Percentiles rank a stretch among this genome's conserved stretches.
Conservation (phyloP, 306 rosid genomes). For the Cicer pinnatifidum region DNA sequence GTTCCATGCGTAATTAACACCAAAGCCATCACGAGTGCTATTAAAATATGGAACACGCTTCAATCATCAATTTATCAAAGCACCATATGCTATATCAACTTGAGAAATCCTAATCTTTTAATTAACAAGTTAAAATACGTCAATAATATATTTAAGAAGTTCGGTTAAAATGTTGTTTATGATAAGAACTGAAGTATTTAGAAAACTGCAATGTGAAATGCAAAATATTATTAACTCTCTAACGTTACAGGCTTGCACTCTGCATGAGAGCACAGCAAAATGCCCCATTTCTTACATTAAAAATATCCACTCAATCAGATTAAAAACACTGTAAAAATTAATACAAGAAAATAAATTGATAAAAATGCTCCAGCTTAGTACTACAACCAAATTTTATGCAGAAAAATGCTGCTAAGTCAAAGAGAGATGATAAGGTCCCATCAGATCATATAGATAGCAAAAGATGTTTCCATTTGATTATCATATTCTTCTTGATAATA, state of each 20-base stretch:
- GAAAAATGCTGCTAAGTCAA: constrained; percentile 55
- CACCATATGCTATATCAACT: neutral
- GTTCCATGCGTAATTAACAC: neutral
- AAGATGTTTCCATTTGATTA: neutral
- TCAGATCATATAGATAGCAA: constrained; percentile 29
- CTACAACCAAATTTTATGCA: constrained; percentile 58
- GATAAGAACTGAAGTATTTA: neutral
- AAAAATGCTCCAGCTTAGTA: constrained; percentile 45
- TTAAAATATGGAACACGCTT: neutral
- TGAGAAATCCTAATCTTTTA: neutral
- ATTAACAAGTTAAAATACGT: neutral
- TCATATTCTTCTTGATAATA: constrained; percentile 32
- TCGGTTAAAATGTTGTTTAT: neutral
- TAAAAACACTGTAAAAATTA: constrained; percentile 49
- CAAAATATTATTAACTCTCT: constrained; percentile 47
- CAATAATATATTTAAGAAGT: neutral
- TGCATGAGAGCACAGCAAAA: constrained; percentile 65
- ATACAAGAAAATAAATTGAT: constrained; percentile 52
- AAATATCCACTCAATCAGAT: constrained; percentile 68
- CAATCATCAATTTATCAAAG: neutral
- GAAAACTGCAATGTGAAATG: constrained; percentile 27
- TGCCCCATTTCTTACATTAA: constrained; percentile 56
- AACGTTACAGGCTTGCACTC: constrained; percentile 64
- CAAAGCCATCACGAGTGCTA: neutral
- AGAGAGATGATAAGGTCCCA: constrained; percentile 47